Evolutionary conservation across 2,329 filamentous ascomycete species (phyloP).

Genomic region (Pseudogymnoascus sp.): DNA sequence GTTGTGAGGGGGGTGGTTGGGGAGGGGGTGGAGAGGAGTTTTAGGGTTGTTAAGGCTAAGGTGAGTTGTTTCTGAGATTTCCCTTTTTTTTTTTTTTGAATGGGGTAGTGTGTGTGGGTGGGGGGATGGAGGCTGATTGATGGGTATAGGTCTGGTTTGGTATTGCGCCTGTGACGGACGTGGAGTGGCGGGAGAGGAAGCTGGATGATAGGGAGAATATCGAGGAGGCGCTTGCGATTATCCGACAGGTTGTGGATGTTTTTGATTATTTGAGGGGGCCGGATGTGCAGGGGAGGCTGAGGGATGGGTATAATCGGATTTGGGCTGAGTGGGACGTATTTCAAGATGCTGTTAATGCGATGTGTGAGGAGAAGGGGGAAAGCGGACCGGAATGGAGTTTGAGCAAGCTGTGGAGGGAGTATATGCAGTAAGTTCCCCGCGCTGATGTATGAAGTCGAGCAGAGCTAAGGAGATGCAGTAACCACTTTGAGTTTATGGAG

Average conservation of each 20-base stretch:
- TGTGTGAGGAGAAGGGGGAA: constrained; percentile 13
- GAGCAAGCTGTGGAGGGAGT: constrained; percentile 20
- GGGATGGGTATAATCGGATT: constrained; percentile 19
- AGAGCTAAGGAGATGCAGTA: constrained; percentile 10
- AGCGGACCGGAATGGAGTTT: constrained; percentile 16
- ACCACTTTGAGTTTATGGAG: constrained; percentile 17
- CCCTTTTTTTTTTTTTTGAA: background rate
- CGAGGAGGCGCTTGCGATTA: constrained; percentile 22
- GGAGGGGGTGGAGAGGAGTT: constrained; percentile 15
- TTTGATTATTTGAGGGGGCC: constrained; percentile 19
- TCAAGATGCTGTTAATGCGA: constrained; percentile 19
- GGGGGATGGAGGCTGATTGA: background rate
- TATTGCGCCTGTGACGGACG: constrained; percentile 18
- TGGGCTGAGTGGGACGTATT: constrained; percentile 20
- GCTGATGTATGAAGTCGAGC: background rate
- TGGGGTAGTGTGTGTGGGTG: no score
- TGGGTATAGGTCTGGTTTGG: constrained; percentile 21
- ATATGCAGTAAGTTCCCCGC: constrained; percentile 14
- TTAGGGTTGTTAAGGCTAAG: constrained; percentile 17
- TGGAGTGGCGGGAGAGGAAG: constrained; percentile 18
- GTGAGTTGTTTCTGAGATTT: constrained; percentile 6
- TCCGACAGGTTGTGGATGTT: constrained; percentile 19
- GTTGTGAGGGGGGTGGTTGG: constrained; percentile 9
- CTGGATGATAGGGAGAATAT: constrained; percentile 20
- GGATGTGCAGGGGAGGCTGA: constrained; percentile 18